Evolutionary conservation across 257 asterid genomes (phyloP).

Genomic region (Gentiana macrophylla): DNA sequence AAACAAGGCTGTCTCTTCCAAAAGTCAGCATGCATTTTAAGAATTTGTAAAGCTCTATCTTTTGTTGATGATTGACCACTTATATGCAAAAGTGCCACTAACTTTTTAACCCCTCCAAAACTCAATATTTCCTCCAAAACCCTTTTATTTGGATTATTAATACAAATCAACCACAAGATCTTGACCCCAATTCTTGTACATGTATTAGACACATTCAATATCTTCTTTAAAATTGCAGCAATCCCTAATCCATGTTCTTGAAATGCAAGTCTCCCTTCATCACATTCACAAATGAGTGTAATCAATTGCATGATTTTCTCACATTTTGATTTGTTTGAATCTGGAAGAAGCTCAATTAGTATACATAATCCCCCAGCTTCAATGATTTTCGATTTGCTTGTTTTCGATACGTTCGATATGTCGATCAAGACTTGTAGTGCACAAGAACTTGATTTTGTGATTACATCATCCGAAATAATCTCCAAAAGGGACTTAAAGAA

Average conservation of each 20-base stretch:
- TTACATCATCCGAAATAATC: conserved; percentile 54
- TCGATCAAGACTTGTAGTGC: conserved; percentile 46
- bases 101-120: conserved; percentile 55
- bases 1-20: conserved; percentile 84
- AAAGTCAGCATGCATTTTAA: conserved; percentile 53
- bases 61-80: conserved; percentile 37
- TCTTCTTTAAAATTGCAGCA: conserved; percentile 56
- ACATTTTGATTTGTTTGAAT: conserved; percentile 41
- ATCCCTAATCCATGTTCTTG: conserved; percentile 68
- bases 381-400: conserved; percentile 47
- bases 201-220: conserved; percentile 34
- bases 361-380: conserved; percentile 72
- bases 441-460: conserved; percentile 41
- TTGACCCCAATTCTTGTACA: conserved; percentile 50
- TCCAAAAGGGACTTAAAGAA: conserved; percentile 71
- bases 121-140: conserved; percentile 74
- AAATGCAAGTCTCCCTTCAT: conserved; percentile 71
- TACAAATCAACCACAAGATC: conserved; percentile 52
- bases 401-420: conserved; percentile 47
- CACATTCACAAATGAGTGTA: conserved; percentile 59
- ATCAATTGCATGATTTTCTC: conserved; percentile 55
- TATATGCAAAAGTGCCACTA: conserved; percentile 52
- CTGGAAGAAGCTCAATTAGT: conserved; percentile 65
- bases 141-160: conserved; percentile 47
- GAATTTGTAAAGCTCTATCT: conserved; percentile 44